These are phyloP conservation scores for Silene latifolia DNA, from an alignment of 148 eudicot species.

Conservation along the genomic window DNA sequence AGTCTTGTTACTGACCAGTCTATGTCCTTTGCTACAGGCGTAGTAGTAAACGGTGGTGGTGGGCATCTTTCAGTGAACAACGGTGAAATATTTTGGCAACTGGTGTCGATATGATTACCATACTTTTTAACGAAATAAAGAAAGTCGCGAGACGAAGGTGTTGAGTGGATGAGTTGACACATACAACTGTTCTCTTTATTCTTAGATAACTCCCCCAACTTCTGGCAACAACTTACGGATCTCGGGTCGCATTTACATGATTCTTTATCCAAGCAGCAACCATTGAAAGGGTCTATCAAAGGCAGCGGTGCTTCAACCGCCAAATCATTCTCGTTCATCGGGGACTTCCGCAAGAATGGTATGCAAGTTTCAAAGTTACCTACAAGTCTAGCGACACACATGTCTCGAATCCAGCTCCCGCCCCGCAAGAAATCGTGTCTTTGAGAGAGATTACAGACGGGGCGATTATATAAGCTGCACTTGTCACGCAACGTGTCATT, in stretches of 20 bases:
- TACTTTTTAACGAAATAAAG: too few relatives aligned
- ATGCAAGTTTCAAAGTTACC: not conserved
- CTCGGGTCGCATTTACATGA: not conserved
- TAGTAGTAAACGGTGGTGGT: too few relatives aligned
- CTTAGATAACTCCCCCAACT: not conserved
- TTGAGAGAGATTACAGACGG: not conserved
- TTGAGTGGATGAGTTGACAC: not conserved
- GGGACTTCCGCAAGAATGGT: not conserved
- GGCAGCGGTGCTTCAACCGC: not conserved
- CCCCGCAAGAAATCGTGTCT: too few relatives aligned
- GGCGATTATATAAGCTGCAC: not conserved
- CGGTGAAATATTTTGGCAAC: too few relatives aligned
- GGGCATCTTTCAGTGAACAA: too few relatives aligned
- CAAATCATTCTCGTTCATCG: not conserved
- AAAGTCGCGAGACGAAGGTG: not conserved
- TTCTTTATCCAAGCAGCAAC: not conserved
- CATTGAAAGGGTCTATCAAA: not conserved
- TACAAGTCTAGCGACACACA: too few relatives aligned
- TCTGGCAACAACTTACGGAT: not conserved
- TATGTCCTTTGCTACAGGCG: too few relatives aligned
- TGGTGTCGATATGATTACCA: too few relatives aligned
- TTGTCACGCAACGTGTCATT: not conserved
- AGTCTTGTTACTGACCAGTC: too few relatives aligned
- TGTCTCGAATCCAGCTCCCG: too few relatives aligned
- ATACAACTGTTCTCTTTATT: not conserved